Base-by-base conservation (phyloP, 495 filamentous ascomycete genomes). In the Jackrogersella multiformis region DNA sequence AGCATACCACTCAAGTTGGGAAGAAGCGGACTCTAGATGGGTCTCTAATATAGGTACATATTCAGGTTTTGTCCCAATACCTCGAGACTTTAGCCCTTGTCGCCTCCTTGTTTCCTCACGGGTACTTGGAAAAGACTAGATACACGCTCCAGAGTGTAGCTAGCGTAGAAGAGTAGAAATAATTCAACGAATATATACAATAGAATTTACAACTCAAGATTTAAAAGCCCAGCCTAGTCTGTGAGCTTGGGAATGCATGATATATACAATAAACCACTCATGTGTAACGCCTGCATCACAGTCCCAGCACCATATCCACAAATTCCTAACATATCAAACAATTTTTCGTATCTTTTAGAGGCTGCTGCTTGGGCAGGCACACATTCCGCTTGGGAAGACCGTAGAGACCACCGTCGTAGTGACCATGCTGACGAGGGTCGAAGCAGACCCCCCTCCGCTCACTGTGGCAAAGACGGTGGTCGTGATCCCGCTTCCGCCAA, bases 331-430 rank as follows among this genome's bases (percentile, higher is more conserved):
- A 28, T 15, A 12, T 32, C 45, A 49, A 15, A 18, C 26, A 2
- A 15, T 34, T n/a, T n/a, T n/a, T n/a, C n/a, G n/a, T n/a, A n/a
- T n/a, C 1, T 0, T 20, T 56, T 46, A 67, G 26, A 58, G 28
- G 7, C 23, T 36, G 21, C 13, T 53, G 18, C 51, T 60, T 8
- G 58, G 32, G 48, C 70, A 70, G 18, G 61, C 38, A n/a, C 67
- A 73, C 26, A 59, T 48, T 5, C 63, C 67, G 57, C 30, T 51
- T 24, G 48, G 59, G n/a, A 32, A 46, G 10, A 66, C 59, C n/a
- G 66, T 51, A 26, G 48, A 49, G n/a, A 32, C 41, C 6, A 66
- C 59, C n/a, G 66, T 66, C 5, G 62, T 28, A 15, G 70, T 69
- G 21, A 68, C 59, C 12, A 64, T 44, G 8, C 41, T 65, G 16